These are phyloP conservation scores for Filosporella fistucella DNA, from an alignment of 495 filamentous ascomycete genomes.

Conservation along the genomic window DNA sequence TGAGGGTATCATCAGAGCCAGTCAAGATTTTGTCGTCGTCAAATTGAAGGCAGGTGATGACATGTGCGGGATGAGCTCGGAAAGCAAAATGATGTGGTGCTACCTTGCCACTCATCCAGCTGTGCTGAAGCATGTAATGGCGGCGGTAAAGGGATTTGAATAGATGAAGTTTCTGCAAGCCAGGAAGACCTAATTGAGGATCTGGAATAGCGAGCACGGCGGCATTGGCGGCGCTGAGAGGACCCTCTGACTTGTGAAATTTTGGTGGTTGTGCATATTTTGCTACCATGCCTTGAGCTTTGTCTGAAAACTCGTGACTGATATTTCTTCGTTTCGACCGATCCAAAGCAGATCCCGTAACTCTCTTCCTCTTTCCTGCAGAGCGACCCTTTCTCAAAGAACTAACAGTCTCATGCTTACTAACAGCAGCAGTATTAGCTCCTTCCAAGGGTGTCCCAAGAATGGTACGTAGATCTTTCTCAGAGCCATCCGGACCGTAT, in stretches of 20 bases:
- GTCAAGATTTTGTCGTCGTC: constrained; percentile 97
- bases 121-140: constrained; percentile 80
- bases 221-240: constrained; percentile 78
- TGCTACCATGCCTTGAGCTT: constrained; percentile 14
- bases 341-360: constrained; percentile 5
- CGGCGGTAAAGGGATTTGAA: constrained; percentile 96
- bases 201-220: constrained; percentile 78
- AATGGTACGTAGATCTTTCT: constrained; percentile 68
- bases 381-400: constrained; percentile 10
- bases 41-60: constrained; percentile 97
- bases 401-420: constrained; percentile 10
- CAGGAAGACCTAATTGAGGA: constrained; percentile 72
- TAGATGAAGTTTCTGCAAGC: constrained; percentile 77
- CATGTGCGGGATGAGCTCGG: constrained; percentile 89
- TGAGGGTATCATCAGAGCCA: constrained; percentile 95
- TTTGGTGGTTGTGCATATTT: constrained; percentile 11
- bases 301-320: constrained; percentile 15
- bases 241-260: constrained; percentile 59
- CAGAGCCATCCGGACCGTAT: constrained; percentile 65
- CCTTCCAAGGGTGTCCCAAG: constrained; percentile 36
- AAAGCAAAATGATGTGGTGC: constrained; percentile 95
- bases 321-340: constrained; percentile 20
- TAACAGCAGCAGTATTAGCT: constrained; percentile 10
- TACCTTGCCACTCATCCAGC: constrained; percentile 82
- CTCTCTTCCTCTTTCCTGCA: constrained; percentile 26